Percentiles rank a stretch among this genome's conserved stretches.
Conservation (phyloP, 208 protist genomes). For the Leishmania braziliensis region DNA sequence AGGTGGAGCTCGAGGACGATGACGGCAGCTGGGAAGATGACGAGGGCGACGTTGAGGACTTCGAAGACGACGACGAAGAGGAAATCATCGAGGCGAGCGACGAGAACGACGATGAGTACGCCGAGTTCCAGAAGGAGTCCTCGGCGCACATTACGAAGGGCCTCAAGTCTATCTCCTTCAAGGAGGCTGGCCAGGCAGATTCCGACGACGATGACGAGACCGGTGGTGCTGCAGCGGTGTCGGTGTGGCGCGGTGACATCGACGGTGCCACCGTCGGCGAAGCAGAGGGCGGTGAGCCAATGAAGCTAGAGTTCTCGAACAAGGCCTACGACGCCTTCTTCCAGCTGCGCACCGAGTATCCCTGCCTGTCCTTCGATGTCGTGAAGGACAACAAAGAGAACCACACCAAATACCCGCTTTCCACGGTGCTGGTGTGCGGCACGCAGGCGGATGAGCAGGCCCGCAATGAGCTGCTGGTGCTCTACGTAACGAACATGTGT, state of each 20-base stretch:
- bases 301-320: conserved; percentile 81
- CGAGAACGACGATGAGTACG: conserved; percentile 80
- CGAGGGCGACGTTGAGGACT: conserved; percentile 23
- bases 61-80: conserved; percentile 55
- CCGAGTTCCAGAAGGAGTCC: conserved; percentile 75
- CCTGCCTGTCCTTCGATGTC: conserved; percentile 88
- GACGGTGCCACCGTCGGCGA: conserved; percentile 31
- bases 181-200: conserved; percentile 27
- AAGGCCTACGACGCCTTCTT: conserved; percentile 92
- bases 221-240: conserved; percentile 27
- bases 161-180: conserved; percentile 58
- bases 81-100: conserved; percentile 62
- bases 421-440: conserved; percentile 93
- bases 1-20: conserved; percentile 30
- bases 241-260: conserved; percentile 33
- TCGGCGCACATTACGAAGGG: conserved; percentile 35
- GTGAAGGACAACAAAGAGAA: conserved; percentile 64
- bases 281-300: conserved; percentile 15
- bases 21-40: conserved; percentile 46
- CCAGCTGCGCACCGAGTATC: conserved; percentile 89
- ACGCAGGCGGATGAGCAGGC: conserved; percentile 92
- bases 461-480: conserved; percentile 95
- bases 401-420: conserved; percentile 92
- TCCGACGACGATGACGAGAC: conserved; percentile 41
- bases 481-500: conserved; percentile 93